These are phyloP conservation scores for Orbilia quercus DNA, from an alignment of 2,329 filamentous ascomycete species.

Conservation along the genomic window DNA sequence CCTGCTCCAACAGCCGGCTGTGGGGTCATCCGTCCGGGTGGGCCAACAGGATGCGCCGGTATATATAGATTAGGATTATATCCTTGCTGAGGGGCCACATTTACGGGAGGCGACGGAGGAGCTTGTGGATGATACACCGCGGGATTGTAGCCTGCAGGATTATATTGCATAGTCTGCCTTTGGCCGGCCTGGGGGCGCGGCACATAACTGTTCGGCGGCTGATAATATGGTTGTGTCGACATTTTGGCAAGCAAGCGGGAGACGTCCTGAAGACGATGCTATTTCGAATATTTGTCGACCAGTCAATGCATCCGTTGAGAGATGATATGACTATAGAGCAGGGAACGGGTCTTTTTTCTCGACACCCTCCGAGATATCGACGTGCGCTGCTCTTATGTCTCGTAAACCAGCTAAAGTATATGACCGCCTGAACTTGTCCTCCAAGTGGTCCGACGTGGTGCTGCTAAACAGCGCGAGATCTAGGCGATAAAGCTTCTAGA, in stretches of 20 bases:
- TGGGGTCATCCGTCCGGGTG: conserved; percentile 50
- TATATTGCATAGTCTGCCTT: conserved; percentile 53
- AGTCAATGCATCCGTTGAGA: conserved; percentile 30
- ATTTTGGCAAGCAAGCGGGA: conserved; percentile 29
- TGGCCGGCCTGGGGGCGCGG: conserved; percentile 47
- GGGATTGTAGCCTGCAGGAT: conserved; percentile 53
- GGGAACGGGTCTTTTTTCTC: neutral
- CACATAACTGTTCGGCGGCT: conserved; percentile 46
- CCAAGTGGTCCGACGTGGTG: neutral
- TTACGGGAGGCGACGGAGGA: conserved; percentile 55
- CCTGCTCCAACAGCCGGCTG: conserved; percentile 53
- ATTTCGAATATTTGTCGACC: neutral
- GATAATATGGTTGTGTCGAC: conserved; percentile 55
- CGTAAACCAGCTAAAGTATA: no score
- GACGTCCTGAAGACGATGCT: conserved; percentile 14
- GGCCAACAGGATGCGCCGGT: conserved; percentile 47
- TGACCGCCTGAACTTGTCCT: no score
- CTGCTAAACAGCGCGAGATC: neutral
- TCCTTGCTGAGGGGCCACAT: conserved; percentile 37
- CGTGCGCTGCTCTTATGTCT: no score
- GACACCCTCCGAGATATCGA: neutral
- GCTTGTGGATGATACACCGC: conserved; percentile 49
- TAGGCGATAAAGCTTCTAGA: neutral
- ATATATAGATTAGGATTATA: conserved; percentile 52
- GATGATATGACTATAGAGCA: neutral